These are phyloP conservation scores for Fagopyrum homotropicum DNA, from an alignment of 148 eudicot genomes.

Conservation along the genomic window DNA sequence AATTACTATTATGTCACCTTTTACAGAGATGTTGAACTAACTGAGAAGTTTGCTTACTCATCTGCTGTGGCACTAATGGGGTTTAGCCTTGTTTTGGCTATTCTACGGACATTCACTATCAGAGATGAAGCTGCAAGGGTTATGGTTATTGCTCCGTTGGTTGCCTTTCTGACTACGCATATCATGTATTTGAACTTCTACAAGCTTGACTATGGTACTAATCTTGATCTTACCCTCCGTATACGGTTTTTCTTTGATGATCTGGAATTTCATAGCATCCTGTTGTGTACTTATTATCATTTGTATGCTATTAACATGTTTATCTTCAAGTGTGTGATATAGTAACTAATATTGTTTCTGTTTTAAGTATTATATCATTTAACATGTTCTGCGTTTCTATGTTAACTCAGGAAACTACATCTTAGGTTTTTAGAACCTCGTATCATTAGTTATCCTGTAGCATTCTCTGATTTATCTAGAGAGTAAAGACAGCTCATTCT, in stretches of 20 bases:
- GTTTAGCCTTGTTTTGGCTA: slow-evolving; percentile 61
- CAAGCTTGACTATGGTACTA: slow-evolving; percentile 59
- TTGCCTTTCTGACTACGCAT: slow-evolving; percentile 72
- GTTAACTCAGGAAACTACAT: background rate
- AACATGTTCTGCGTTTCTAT: background rate
- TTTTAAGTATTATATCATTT: background rate
- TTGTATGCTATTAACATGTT: background rate
- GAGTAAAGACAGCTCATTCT: background rate
- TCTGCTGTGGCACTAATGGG: slow-evolving; percentile 72
- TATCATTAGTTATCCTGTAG: background rate
- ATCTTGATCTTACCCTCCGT: slow-evolving; percentile 8
- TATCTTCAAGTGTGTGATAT: background rate
- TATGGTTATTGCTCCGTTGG: slow-evolving; percentile 69
- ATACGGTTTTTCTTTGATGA: background rate
- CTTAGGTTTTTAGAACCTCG: background rate
- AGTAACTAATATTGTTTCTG: background rate
- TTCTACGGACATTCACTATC: slow-evolving; percentile 54
- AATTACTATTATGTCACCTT: background rate
- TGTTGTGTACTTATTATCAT: background rate
- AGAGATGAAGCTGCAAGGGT: slow-evolving; percentile 67
- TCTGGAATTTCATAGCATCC: background rate
- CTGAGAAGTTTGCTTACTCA: slow-evolving; percentile 71
- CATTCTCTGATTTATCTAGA: background rate
- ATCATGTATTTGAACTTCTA: slow-evolving; percentile 70
- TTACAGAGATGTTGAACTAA: slow-evolving; percentile 67